These are phyloP conservation scores for Furcasterigmium furcatum DNA, from an alignment of 2,329 filamentous ascomycete genomes.

Conservation along the genomic window DNA sequence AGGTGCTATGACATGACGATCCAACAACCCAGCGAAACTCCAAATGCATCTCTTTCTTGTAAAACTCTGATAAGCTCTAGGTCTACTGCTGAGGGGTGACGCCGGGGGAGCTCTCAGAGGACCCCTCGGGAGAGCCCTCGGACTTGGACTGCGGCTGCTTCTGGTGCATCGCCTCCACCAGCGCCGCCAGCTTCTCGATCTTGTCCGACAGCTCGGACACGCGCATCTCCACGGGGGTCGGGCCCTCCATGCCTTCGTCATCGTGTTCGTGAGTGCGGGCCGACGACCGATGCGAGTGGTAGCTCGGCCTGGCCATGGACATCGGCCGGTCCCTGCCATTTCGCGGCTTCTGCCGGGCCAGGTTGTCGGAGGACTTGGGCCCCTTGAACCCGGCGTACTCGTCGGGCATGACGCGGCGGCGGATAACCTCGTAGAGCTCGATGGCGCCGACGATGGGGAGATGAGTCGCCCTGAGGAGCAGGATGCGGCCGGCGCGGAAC, in stretches of 20 bases:
- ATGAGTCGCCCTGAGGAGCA: constrained; percentile 61
- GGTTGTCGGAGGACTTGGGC: constrained; percentile 25
- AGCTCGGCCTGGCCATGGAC: constrained; percentile 16
- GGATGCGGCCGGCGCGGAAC: constrained; percentile 59
- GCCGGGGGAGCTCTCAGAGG: too few relatives aligned
- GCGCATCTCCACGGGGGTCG: constrained; percentile 43
- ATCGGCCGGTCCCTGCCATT: constrained; percentile 16
- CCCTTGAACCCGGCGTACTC: constrained; percentile 48
- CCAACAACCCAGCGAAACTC: too few relatives aligned
- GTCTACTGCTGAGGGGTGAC: too few relatives aligned
- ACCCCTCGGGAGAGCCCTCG: too few relatives aligned
- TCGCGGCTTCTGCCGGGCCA: constrained; percentile 14
- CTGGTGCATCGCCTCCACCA: constrained; percentile 46
- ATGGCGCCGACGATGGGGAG: constrained; percentile 69
- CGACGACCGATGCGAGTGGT: constrained; percentile 16
- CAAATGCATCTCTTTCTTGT: too few relatives aligned
- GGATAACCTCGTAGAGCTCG: constrained; percentile 59
- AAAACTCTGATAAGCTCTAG: too few relatives aligned
- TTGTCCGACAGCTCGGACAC: constrained; percentile 53
- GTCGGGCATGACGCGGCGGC: constrained; percentile 32
- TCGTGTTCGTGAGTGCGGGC: constrained; percentile 18
- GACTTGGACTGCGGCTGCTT: too few relatives aligned
- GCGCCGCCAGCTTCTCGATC: constrained; percentile 54
- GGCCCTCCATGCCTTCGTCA: constrained; percentile 32
- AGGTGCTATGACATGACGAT: too few relatives aligned